phyloP scores from a whole-genome alignment of 768 basidiomycete species.

The Mrakia blollopis region DNA sequence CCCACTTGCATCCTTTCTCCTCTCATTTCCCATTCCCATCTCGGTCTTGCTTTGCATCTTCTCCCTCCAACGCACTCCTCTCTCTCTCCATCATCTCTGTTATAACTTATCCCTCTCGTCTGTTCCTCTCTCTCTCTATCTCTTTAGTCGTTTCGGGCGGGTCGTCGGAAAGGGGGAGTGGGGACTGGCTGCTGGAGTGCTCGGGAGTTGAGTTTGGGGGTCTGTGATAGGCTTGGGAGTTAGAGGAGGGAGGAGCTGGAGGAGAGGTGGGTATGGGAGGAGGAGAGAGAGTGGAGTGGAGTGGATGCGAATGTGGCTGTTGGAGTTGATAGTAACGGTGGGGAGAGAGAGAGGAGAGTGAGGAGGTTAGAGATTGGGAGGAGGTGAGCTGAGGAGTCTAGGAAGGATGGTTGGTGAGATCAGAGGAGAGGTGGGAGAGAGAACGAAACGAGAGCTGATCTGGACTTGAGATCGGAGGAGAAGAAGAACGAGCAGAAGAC shows the following conservation, averaged over 20 bases:
- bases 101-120: conserved; percentile 5
- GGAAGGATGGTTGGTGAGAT: too few species aligned
- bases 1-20: too few species aligned
- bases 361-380: too few species aligned
- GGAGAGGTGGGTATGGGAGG: not conserved
- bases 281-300: not conserved
- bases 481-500: too few species aligned
- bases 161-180: not conserved
- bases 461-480: too few species aligned
- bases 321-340: too few species aligned
- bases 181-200: not conserved
- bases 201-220: not conserved
- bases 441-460: too few species aligned
- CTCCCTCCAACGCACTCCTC: not conserved
- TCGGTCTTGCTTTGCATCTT: not conserved
- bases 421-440: too few species aligned
- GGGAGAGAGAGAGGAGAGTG: too few species aligned
- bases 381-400: too few species aligned
- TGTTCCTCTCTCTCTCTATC: not conserved
- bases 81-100: too few species aligned
- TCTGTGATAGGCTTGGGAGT: not conserved
- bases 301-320: not conserved
- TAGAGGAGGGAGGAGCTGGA: not conserved
- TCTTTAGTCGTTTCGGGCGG: not conserved
- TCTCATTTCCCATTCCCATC: not conserved